Evolutionary conservation across 78 protist genomes (phyloP).

Genomic region (Dictyostelium brefeldianum): DNA sequence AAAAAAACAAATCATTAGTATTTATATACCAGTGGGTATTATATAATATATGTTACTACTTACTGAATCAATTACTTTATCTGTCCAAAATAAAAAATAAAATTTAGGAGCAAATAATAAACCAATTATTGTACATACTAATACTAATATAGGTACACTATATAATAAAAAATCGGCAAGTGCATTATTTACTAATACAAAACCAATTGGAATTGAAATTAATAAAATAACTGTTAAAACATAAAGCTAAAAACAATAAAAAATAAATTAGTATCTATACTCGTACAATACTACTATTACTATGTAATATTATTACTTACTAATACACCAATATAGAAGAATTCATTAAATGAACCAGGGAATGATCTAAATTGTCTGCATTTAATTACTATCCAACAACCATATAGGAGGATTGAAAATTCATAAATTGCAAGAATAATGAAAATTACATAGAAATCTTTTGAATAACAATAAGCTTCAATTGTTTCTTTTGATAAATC

Average conservation of each 20-base stretch:
- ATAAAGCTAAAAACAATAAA: too few species aligned
- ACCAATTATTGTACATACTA: background rate
- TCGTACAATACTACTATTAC: too few species aligned
- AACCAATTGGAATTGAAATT: constrained; percentile 35
- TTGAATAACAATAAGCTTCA: constrained; percentile 25
- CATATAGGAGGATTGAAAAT: constrained; percentile 35
- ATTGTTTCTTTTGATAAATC: background rate
- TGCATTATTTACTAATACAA: constrained; percentile 9
- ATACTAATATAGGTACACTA: constrained; percentile 1
- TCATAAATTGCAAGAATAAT: constrained; percentile 5
- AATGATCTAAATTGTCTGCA: constrained; percentile 53
- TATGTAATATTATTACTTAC: constrained; percentile 11
- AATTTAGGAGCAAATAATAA: constrained; percentile 63
- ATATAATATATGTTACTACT: too few species aligned
- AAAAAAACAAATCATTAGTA: background rate
- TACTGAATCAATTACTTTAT: background rate
- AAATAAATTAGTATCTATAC: too few species aligned
- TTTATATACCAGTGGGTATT: too few species aligned
- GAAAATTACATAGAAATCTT: constrained; percentile 14
- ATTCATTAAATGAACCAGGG: constrained; percentile 78
- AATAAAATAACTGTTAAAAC: constrained; percentile 32
- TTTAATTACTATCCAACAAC: constrained; percentile 59
- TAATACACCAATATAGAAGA: constrained; percentile 59
- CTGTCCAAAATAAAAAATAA: constrained; percentile 18
- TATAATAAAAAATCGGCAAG: constrained; percentile 4